Conservation (phyloP, 148 eudicot genomes). For the Oxyria digyna region DNA sequence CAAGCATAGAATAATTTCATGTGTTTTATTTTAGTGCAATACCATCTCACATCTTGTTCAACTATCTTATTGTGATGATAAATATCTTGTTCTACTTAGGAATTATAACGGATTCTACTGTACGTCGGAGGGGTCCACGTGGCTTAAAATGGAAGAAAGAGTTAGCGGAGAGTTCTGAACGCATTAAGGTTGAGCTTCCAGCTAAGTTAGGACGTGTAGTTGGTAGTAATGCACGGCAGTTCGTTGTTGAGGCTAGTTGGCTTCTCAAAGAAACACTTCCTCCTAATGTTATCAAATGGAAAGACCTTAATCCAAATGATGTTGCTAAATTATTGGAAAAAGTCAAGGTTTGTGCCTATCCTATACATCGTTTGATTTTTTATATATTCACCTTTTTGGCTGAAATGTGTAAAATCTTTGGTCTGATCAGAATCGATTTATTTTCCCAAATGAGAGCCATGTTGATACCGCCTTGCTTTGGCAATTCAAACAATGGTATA, state of each 20-base stretch:
- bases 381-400: not conserved
- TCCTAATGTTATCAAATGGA: constrained; percentile 1
- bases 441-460: constrained; percentile 5
- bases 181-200: constrained; percentile 7
- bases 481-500: constrained; percentile 8
- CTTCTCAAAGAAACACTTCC: constrained; percentile 4
- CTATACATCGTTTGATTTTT: not conserved
- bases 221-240: constrained; percentile 7
- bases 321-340: constrained; percentile 1
- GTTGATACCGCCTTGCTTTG: constrained; percentile 5
- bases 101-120: not conserved
- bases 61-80: not conserved
- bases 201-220: constrained; percentile 1
- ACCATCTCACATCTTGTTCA: not conserved
- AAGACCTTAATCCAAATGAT: constrained; percentile 2
- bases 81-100: not conserved
- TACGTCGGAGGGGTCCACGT: not conserved
- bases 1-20: not conserved
- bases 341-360: not conserved
- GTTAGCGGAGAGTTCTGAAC: not conserved
- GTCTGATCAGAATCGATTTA: constrained; percentile 1
- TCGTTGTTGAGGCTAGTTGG: constrained; percentile 5
- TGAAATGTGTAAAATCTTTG: not conserved
- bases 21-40: not conserved
- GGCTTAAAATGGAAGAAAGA: constrained; percentile 1